Conservation (phyloP, 345 rosid genomes). For the Populus pruinosa region DNA sequence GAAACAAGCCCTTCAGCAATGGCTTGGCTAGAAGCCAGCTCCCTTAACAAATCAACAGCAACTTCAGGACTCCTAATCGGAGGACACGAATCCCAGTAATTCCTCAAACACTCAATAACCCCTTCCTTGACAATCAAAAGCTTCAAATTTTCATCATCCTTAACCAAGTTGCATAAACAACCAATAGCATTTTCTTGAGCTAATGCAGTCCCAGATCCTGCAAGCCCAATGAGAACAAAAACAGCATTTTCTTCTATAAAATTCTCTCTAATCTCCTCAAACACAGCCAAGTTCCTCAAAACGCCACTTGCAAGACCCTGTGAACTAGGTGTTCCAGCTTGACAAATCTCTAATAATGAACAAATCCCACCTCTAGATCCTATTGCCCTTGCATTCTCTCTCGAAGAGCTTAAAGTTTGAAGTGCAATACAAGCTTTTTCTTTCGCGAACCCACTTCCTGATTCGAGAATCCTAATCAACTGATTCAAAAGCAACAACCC, state of each 20-base stretch:
- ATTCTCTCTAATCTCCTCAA: slow-evolving; percentile 61
- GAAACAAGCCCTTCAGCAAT: slow-evolving; percentile 62
- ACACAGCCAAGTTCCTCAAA: slow-evolving; percentile 59
- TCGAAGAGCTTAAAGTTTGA: slow-evolving; percentile 61
- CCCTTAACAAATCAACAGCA: slow-evolving; percentile 52
- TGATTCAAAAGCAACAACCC: slow-evolving; percentile 70
- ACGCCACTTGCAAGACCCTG: slow-evolving; percentile 88
- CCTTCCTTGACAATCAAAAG: slow-evolving; percentile 60
- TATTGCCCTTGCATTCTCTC: slow-evolving; percentile 77
- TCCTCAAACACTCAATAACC: slow-evolving; percentile 63
- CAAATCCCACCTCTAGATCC: slow-evolving; percentile 88
- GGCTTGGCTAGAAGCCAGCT: slow-evolving; percentile 48
- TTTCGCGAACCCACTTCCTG: slow-evolving; percentile 80
- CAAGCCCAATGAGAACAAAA: slow-evolving; percentile 53
- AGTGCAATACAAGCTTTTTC: slow-evolving; percentile 86
- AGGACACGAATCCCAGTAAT: slow-evolving; percentile 70
- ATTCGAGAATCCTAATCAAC: slow-evolving; percentile 72
- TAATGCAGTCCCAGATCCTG: slow-evolving; percentile 61
- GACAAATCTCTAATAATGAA: slow-evolving; percentile 74
- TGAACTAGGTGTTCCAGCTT: slow-evolving; percentile 72
- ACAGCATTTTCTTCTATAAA: slow-evolving; percentile 69
- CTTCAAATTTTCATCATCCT: slow-evolving; percentile 55
- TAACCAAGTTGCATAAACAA: slow-evolving; percentile 66
- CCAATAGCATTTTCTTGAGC: slow-evolving; percentile 81
- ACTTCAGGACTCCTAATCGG: slow-evolving; percentile 53